Percentiles rank a stretch among this genome's conserved stretches.
Evolutionary conservation across 2,329 filamentous ascomycete species (phyloP).

Genomic region (Aspergillus tubingensis): DNA sequence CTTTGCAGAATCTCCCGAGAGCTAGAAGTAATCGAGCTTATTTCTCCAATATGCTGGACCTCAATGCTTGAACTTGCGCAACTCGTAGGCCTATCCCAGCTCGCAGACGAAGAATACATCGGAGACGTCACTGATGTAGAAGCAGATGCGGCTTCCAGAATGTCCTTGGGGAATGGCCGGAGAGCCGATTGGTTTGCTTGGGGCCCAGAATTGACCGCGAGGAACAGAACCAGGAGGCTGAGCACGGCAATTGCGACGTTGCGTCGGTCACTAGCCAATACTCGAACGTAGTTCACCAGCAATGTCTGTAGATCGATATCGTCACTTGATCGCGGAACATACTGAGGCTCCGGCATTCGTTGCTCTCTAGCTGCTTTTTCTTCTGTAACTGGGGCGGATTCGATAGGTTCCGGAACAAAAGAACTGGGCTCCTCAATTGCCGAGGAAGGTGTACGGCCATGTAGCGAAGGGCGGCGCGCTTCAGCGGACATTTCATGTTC

Average conservation of each 20-base stretch:
- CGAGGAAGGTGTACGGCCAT: slow-evolving; percentile 1
- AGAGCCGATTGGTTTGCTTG: slow-evolving; percentile 11
- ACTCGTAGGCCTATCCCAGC: background rate
- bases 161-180: slow-evolving; percentile 19
- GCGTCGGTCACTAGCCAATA: slow-evolving; percentile 55
- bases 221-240: slow-evolving; percentile 45
- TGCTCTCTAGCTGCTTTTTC: slow-evolving; percentile 9
- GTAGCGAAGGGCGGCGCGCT: background rate
- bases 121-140: slow-evolving; percentile 5
- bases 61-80: background rate
- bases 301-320: slow-evolving; percentile 56
- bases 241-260: slow-evolving; percentile 56
- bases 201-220: slow-evolving; percentile 31
- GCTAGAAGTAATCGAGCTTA: background rate
- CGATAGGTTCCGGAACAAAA: background rate
- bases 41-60: background rate
- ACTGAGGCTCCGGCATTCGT: background rate
- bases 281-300: slow-evolving; percentile 55
- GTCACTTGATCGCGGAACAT: slow-evolving; percentile 14
- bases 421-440: background rate
- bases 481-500: slow-evolving; percentile 20
- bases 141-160: slow-evolving; percentile 7
- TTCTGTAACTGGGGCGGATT: slow-evolving; percentile 3
- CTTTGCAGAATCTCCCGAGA: background rate
- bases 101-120: slow-evolving; percentile 6